Base-by-base conservation (phyloP, 2,329 filamentous ascomycete species). In the Aureobasidium sp. region DNA sequence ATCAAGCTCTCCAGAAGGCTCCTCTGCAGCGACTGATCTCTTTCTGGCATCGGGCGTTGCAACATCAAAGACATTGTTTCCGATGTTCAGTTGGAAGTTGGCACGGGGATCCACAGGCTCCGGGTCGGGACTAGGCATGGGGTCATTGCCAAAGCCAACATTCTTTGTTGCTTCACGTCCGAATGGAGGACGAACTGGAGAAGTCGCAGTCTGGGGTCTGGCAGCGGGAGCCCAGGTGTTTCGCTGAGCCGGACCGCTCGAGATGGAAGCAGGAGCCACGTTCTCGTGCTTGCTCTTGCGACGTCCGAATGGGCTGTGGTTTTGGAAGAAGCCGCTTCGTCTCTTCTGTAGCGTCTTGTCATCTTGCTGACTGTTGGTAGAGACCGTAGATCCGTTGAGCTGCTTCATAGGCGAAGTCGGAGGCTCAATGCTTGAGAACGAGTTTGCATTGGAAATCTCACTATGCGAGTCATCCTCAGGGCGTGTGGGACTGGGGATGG, bases 41-140 rank as follows among this genome's bases (percentile, higher is more conserved):
- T 82, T 73, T 41, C 73, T 72, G 30, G 69, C 67, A 63, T 93
- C 89, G 0, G 90, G 87, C 9, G 88, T 88, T 13, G 89, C 88
- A 10, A 99, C 93, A 62, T 96, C 87, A 69, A 99, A 96, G 11
- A 99, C 91, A 69, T 99, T 99, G 69, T 95, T 91, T 8, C 94
- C 94, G 60, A 99, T 85, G 69, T 97, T 97, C 30, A 99, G 81
- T 64, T 96, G 93, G 68, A 97, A 86, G 72, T 89, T 96, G 44
- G 93, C 91, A 65, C 94, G 87, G 61, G 93, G 92, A 70, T 97
- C 94, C 41, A 94, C 92, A 1, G 89, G 89, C 59, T 95, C 90
- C 3, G 90, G 91, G 69, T 91, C 95, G 59, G 78, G 79, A 66
- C 78, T 81, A n/a, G 79, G 74, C 63, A 73, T 69, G 65, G 66